A percentile compares a stretch with the other conserved stretches of the same genome.
phyloP scores from a whole-genome alignment of 805 yeast genomes.

The Dipodascus geniculatus region DNA sequence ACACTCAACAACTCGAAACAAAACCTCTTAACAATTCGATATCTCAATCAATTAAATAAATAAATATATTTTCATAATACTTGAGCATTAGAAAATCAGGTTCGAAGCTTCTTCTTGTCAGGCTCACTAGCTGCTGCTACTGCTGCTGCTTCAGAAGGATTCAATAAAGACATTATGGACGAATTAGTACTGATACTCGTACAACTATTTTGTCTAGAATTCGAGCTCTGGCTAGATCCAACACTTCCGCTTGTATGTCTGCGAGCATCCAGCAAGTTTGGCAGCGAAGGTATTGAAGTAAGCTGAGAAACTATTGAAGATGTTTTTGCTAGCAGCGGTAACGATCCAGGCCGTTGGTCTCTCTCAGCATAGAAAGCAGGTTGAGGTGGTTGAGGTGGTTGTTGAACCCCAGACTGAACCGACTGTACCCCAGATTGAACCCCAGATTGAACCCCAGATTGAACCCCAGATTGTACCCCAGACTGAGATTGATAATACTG shows the following conservation, averaged over 20 bases:
- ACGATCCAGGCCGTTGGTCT: slow-evolving; percentile 20
- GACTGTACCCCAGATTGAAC: too few relatives aligned
- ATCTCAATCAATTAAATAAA: neutral
- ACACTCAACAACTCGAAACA: too few relatives aligned
- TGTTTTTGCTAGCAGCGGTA: slow-evolving; percentile 11
- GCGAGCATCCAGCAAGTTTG: neutral
- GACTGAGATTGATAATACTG: too few relatives aligned
- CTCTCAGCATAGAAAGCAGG: slow-evolving; percentile 5
- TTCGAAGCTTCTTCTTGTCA: neutral
- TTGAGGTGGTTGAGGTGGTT: slow-evolving; percentile 4
- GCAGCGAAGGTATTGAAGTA: neutral
- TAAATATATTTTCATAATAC: too few relatives aligned
- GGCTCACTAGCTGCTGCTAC: neutral
- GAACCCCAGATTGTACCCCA: too few relatives aligned
- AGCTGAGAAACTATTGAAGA: neutral
- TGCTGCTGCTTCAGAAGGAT: neutral
- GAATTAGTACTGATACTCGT: neutral
- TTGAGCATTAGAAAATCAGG: neutral
- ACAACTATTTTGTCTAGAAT: neutral
- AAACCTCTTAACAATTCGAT: too few relatives aligned
- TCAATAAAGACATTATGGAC: neutral
- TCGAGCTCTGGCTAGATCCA: neutral
- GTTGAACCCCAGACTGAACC: neutral
- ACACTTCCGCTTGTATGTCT: slow-evolving; percentile 2
- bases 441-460: too few relatives aligned